These are phyloP conservation scores for Alloascoidea hylecoeti DNA, from an alignment of 805 yeast genomes.

Conservation along the genomic window DNA sequence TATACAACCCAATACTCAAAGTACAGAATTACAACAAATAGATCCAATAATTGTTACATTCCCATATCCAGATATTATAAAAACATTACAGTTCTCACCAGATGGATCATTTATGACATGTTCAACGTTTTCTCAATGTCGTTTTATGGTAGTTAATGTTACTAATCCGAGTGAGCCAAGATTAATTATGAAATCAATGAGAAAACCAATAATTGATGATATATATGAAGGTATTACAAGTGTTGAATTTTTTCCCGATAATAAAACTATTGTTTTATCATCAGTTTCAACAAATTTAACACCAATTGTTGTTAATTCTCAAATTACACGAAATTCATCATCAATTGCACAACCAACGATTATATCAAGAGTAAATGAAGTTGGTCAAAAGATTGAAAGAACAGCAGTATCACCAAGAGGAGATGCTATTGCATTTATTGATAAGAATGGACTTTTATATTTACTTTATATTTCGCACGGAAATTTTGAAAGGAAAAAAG, in stretches of 20 bases:
- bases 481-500: conserved; percentile 39
- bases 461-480: conserved; percentile 45
- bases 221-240: conserved; percentile 89
- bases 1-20: not conserved
- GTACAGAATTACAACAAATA: conserved; percentile 17
- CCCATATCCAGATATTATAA: conserved; percentile 81
- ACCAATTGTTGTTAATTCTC: conserved; percentile 53
- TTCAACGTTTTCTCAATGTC: conserved; percentile 62
- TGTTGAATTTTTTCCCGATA: conserved; percentile 56
- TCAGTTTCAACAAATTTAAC: conserved; percentile 41
- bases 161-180: conserved; percentile 50
- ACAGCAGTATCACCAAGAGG: conserved; percentile 74
- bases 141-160: conserved; percentile 65
- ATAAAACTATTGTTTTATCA: conserved; percentile 32
- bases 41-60: conserved; percentile 61
- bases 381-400: conserved; percentile 68
- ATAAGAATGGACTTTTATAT: conserved; percentile 64
- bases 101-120: conserved; percentile 62
- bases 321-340: conserved; percentile 3
- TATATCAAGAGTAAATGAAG: conserved; percentile 54
- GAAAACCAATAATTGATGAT: conserved; percentile 47
- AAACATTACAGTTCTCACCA: conserved; percentile 56
- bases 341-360: conserved; percentile 33
- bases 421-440: conserved; percentile 72
- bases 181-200: conserved; percentile 50